Evolutionary conservation across 75 land plant genomes (phyloP).

Genomic region (Cunninghamia lanceolata): DNA sequence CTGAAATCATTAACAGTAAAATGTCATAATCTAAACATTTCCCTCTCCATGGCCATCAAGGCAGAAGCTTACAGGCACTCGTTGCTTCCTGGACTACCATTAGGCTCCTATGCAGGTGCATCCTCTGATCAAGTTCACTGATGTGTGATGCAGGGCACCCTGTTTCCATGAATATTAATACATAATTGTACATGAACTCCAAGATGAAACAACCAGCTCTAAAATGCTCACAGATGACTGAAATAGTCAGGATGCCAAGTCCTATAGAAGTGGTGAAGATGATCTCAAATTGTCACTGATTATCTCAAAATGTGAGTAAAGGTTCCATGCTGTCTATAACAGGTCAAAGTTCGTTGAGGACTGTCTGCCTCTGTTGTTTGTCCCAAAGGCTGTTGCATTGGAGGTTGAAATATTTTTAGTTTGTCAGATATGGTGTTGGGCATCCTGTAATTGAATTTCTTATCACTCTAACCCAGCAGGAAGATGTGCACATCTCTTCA

Average conservation of each 20-base stretch:
- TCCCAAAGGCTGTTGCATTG: slow-evolving; percentile 18
- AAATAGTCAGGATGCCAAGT: slow-evolving; percentile 19
- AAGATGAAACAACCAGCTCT: slow-evolving; percentile 33
- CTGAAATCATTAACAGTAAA: too few species aligned
- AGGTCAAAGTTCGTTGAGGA: slow-evolving; percentile 37
- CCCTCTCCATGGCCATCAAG: slow-evolving; percentile 13
- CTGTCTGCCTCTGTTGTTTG: slow-evolving; percentile 30
- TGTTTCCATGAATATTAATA: slow-evolving; percentile 28
- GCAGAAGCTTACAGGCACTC: slow-evolving; percentile 24
- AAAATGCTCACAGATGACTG: slow-evolving; percentile 36
- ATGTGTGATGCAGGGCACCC: slow-evolving; percentile 26
- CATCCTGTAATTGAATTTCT: slow-evolving; percentile 21
- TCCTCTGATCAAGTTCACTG: slow-evolving; percentile 22
- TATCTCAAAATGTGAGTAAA: not conserved
- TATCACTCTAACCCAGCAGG: slow-evolving; percentile 21
- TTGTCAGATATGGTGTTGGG: slow-evolving; percentile 6
- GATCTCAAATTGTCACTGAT: slow-evolving; percentile 5
- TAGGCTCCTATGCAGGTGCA: slow-evolving; percentile 14
- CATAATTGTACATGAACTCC: slow-evolving; percentile 32
- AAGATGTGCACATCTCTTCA: slow-evolving; percentile 23
- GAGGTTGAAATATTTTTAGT: slow-evolving; percentile 6
- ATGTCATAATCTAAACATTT: slow-evolving; percentile 15
- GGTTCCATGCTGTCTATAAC: not conserved
- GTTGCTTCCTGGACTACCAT: slow-evolving; percentile 16
- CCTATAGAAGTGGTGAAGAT: slow-evolving; percentile 18